Evolutionary conservation across 2,329 filamentous ascomycete species (phyloP), one percentile per base, ranked within the genome.

Genomic region (Tolypocladium sp.): DNA sequence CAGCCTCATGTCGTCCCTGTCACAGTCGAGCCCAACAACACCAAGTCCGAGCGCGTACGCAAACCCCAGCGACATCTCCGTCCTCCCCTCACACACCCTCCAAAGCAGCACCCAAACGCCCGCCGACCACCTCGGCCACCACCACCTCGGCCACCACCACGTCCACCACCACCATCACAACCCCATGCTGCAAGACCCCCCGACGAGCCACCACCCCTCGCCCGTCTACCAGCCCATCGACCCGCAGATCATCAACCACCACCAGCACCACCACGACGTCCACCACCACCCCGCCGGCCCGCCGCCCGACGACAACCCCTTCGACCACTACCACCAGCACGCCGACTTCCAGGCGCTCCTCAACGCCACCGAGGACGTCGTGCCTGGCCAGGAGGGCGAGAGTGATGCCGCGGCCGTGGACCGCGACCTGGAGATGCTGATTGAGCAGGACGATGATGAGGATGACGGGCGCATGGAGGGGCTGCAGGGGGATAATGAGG

Each of bases 211-310:
- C 38, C 61, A 65, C 38, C 62, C 69, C 30, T 63, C 71, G 27
- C 71, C 72, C 37, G 70, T 77, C 35, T 81, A 80, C 66, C 79
- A 83, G 57, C 82, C 81, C 33, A 84, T 85, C 68, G 82, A 85
- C 66, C 82, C 82, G n/a, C 81, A 82, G 63, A 83, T 84, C 58
- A 83, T 84, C 64, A 78, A 74, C 53, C 77, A 79, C 57, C 65
- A 72, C 30, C 67, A 70, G 42, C 69, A 64, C 52, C 66, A 67
- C 10, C 67, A 70, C 55, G 2, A 6, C 37, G 37, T 15, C 12
- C 68, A 71, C 59, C 67, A 69, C 57, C 63, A 25, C 40, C 20
- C 13, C 25, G 41, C 52, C n/a, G 52, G 49, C 55, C 57, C 37
- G 42, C 58, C 51, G 30, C 57, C 60, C 49, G 67, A 67, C 12